These are phyloP conservation scores for Diaporthe australafricana DNA, from an alignment of 2,329 filamentous ascomycete genomes.

Conservation along the genomic window DNA sequence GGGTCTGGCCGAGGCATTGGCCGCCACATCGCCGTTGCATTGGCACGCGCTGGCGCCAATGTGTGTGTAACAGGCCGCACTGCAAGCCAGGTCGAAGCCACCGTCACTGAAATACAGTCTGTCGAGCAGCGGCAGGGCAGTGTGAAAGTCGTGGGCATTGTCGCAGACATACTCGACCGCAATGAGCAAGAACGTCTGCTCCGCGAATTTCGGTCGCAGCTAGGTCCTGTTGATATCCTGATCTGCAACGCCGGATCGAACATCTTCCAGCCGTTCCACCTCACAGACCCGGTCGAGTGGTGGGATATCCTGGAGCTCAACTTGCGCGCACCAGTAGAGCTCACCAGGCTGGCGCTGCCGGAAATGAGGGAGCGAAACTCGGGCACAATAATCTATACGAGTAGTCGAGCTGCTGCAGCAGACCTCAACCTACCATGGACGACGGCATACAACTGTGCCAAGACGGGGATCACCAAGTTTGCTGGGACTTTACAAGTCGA, in stretches of 20 bases:
- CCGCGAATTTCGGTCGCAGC: not conserved
- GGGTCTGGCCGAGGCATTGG: slow-evolving; percentile 16
- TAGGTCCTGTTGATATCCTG: slow-evolving; percentile 1
- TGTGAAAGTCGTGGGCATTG: not conserved
- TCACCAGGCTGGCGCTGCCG: slow-evolving; percentile 3
- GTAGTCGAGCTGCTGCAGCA: slow-evolving; percentile 1
- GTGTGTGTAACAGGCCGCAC: slow-evolving; percentile 4
- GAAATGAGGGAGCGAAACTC: slow-evolving; percentile 6
- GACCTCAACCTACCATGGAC: slow-evolving; percentile 15
- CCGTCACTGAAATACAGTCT: not conserved
- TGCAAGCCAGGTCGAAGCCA: slow-evolving; percentile 2
- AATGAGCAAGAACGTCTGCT: slow-evolving; percentile 2
- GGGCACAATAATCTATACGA: slow-evolving; percentile 9
- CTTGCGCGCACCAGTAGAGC: slow-evolving; percentile 16
- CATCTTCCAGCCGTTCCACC: slow-evolving; percentile 7
- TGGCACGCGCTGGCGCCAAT: slow-evolving; percentile 1
- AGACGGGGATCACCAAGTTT: slow-evolving; percentile 15
- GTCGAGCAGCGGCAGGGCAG: not conserved
- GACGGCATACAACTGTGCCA: slow-evolving; percentile 15
- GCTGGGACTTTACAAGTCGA: slow-evolving; percentile 14
- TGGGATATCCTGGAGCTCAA: slow-evolving; percentile 21
- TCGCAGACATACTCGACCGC: slow-evolving; percentile 15
- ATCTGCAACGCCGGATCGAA: slow-evolving; percentile 19
- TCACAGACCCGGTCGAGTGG: slow-evolving; percentile 15
- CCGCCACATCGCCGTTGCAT: slow-evolving; percentile 4